These are phyloP conservation scores for Acephala macrosclerotiorum DNA, from an alignment of 2,329 filamentous ascomycete genomes.

Conservation along the genomic window DNA sequence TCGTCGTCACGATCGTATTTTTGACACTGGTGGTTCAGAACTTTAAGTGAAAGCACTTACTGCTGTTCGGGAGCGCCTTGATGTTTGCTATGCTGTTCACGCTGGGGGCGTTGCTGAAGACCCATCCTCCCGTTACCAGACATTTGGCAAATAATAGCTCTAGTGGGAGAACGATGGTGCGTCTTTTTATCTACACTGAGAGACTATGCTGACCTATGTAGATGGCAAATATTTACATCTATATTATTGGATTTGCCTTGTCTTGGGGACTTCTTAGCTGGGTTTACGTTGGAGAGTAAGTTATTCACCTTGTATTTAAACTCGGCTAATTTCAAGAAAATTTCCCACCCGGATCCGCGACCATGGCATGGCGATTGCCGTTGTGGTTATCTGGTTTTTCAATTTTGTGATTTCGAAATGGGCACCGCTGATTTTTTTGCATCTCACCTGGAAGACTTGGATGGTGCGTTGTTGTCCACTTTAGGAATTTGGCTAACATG, in stretches of 20 bases:
- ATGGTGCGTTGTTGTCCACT: conserved; percentile 9
- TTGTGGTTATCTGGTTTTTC: conserved; percentile 43
- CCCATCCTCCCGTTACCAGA: conserved; percentile 57
- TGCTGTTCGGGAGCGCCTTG: conserved; percentile 54
- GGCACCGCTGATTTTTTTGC: conserved; percentile 58
- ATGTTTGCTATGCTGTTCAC: conserved; percentile 61
- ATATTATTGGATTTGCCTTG: conserved; percentile 51
- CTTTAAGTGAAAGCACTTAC: conserved; percentile 54
- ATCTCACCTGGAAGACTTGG: conserved; percentile 53
- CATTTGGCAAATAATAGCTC: conserved; percentile 48
- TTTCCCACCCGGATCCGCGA: conserved; percentile 47
- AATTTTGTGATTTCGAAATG: conserved; percentile 58
- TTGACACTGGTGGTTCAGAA: conserved; percentile 47
- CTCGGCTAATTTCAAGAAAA: conserved; percentile 38
- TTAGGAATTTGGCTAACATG: not conserved
- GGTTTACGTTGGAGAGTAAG: conserved; percentile 49
- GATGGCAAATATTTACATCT: conserved; percentile 34
- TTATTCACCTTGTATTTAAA: not conserved
- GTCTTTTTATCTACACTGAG: not conserved
- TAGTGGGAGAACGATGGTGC: conserved; percentile 65
- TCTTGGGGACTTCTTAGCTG: conserved; percentile 59
- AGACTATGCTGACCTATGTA: conserved; percentile 10
- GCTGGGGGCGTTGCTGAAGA: conserved; percentile 53
- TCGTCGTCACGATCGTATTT: conserved; percentile 20
- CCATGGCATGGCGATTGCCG: conserved; percentile 12